A percentile compares a stretch with the other conserved stretches of the same genome.
Evolutionary conservation across 768 basidiomycete genomes (phyloP).

Genomic region (Mycena rosella): DNA sequence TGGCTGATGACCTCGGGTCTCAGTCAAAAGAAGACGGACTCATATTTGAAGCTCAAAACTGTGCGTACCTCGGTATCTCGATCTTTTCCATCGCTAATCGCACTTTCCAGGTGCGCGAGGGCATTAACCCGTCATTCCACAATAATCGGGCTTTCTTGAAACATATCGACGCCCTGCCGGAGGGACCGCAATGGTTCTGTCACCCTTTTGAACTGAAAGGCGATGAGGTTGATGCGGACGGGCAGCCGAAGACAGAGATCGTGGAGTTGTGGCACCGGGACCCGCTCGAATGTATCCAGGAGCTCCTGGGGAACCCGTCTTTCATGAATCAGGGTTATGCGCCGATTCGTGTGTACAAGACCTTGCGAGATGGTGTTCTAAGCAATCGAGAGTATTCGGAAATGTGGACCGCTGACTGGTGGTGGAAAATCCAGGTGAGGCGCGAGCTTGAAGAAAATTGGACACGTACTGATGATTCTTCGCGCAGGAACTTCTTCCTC

Average conservation of each 20-base stretch:
- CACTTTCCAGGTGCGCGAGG: background rate
- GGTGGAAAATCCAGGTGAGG: slow-evolving; percentile 41
- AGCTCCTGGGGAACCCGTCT: slow-evolving; percentile 41
- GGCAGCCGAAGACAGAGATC: slow-evolving; percentile 21
- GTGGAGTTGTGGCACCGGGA: slow-evolving; percentile 45
- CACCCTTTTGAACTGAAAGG: slow-evolving; percentile 39
- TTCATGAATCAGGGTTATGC: slow-evolving; percentile 44
- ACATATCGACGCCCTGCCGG: slow-evolving; percentile 40
- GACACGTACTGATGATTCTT: too few species aligned
- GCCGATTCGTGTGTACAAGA: slow-evolving; percentile 36
- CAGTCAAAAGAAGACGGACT: slow-evolving; percentile 12
- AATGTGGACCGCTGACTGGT: background rate
- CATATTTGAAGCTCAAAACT: slow-evolving; percentile 24
- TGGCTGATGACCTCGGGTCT: slow-evolving; percentile 27
- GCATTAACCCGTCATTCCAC: slow-evolving; percentile 7
- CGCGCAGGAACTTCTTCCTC: slow-evolving; percentile 34
- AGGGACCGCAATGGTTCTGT: slow-evolving; percentile 40
- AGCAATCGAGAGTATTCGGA: background rate
- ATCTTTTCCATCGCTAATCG: background rate
- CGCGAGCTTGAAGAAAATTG: too few species aligned
- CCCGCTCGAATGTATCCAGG: slow-evolving; percentile 42
- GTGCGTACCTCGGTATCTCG: background rate
- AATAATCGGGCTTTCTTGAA: slow-evolving; percentile 36
- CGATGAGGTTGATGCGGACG: slow-evolving; percentile 32
- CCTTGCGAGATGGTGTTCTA: slow-evolving; percentile 16